Evolutionary conservation across 768 basidiomycete genomes (phyloP).

Genomic region (Psilocybe subaeruginosa): DNA sequence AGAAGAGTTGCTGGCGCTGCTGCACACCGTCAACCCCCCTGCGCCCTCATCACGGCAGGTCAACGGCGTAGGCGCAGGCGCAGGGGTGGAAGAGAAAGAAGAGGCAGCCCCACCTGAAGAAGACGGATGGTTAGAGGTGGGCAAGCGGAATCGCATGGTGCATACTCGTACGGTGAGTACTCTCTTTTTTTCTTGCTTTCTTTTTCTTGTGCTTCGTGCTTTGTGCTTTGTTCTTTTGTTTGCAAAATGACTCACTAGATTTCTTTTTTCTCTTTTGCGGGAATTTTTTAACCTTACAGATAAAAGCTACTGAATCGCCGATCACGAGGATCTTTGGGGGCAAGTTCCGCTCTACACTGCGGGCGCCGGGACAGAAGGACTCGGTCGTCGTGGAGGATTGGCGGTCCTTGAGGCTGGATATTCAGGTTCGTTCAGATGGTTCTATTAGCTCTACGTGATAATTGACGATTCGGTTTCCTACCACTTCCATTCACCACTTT

Average conservation of each 20-base stretch:
- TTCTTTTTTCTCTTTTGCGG: background rate
- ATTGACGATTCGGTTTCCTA: constrained; percentile 20
- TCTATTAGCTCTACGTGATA: constrained; percentile 38
- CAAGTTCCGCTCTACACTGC: constrained; percentile 83
- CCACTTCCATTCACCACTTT: too few relatives aligned
- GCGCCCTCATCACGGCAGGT: constrained; percentile 26
- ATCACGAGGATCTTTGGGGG: constrained; percentile 91
- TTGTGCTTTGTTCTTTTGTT: constrained; percentile 25
- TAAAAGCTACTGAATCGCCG: constrained; percentile 80
- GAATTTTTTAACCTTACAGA: constrained; percentile 39
- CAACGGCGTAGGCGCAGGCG: constrained; percentile 2
- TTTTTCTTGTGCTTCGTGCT: constrained; percentile 8
- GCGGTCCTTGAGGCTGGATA: constrained; percentile 86
- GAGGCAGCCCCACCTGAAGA: constrained; percentile 46
- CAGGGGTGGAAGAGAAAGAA: constrained; percentile 45
- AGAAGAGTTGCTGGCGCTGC: constrained; percentile 82
- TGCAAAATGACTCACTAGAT: background rate
- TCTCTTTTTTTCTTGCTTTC: too few relatives aligned
- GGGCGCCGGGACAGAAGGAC: constrained; percentile 82
- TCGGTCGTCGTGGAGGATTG: constrained; percentile 91
- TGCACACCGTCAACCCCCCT: constrained; percentile 48
- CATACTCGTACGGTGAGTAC: constrained; percentile 74
- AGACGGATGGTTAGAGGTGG: constrained; percentile 93
- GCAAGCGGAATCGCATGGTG: constrained; percentile 80
- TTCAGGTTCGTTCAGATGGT: constrained; percentile 55